These are phyloP conservation scores for Leccinum subtestaceum DNA, from an alignment of 768 basidiomycete genomes.

Conservation along the genomic window DNA sequence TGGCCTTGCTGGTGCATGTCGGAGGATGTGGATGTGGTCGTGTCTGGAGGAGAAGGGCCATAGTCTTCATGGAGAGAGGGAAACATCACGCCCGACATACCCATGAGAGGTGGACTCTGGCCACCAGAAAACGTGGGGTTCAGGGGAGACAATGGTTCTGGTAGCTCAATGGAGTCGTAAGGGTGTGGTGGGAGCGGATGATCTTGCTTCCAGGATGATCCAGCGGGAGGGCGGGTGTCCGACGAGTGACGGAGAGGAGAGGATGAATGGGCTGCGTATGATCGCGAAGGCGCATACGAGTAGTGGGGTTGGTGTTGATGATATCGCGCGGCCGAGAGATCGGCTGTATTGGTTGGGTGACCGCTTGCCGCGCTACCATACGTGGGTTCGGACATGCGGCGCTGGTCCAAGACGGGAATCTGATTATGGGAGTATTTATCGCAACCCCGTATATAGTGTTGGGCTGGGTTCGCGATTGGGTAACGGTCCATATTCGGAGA, in stretches of 20 bases:
- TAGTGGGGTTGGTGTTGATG: constrained; percentile 43
- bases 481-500: constrained; percentile 41
- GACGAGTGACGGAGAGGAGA: constrained; percentile 45
- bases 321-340: constrained; percentile 34
- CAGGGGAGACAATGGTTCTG: constrained; percentile 54
- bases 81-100: constrained; percentile 35
- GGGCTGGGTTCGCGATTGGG: constrained; percentile 36
- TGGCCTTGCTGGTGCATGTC: constrained; percentile 19
- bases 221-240: constrained; percentile 45
- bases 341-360: constrained; percentile 32
- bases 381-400: constrained; percentile 69
- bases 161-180: constrained; percentile 37
- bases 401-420: constrained; percentile 47
- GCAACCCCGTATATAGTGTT: constrained; percentile 40
- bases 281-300: constrained; percentile 33
- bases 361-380: constrained; percentile 42
- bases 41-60: constrained; percentile 60
- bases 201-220: constrained; percentile 30
- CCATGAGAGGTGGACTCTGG: constrained; percentile 35
- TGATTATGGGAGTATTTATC: constrained; percentile 36
- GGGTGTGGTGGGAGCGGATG: constrained; percentile 31
- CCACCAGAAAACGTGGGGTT: constrained; percentile 52
- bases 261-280: constrained; percentile 38
- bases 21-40: constrained; percentile 58
- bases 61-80: constrained; percentile 49